Evolutionary conservation across 345 rosid genomes (phyloP).

Genomic region (Excoecaria agallocha): DNA sequence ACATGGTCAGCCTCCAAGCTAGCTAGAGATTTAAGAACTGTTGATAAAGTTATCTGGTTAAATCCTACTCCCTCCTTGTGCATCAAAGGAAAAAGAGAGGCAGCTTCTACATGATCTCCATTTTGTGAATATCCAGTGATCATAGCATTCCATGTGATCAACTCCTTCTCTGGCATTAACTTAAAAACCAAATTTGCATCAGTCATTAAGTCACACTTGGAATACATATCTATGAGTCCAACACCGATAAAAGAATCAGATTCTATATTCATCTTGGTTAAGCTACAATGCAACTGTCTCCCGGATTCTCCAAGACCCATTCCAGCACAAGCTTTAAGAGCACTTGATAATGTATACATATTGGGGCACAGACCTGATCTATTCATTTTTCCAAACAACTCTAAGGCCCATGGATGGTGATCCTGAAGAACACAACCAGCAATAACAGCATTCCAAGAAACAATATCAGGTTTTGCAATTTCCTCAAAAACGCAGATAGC

Average conservation of each 20-base stretch:
- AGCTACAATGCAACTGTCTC: constrained; percentile 46
- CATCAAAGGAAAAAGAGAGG: constrained; percentile 44
- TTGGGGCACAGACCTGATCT: constrained; percentile 43
- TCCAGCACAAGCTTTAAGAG: constrained; percentile 55
- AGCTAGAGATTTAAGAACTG: constrained; percentile 53
- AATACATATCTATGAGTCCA: constrained; percentile 61
- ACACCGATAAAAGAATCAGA: constrained; percentile 48
- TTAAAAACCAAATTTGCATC: constrained; percentile 43
- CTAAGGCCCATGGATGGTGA: constrained; percentile 35
- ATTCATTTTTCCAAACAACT: constrained; percentile 41
- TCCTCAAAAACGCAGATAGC: constrained; percentile 40
- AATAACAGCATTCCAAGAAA: constrained; percentile 66
- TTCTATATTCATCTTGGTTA: constrained; percentile 42
- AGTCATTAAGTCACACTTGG: constrained; percentile 38
- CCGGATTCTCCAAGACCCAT: constrained; percentile 38
- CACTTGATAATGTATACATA: constrained; percentile 53
- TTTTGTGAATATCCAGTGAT: constrained; percentile 54
- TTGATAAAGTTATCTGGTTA: constrained; percentile 55
- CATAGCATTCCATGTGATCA: constrained; percentile 57
- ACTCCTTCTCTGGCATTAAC: constrained; percentile 42
- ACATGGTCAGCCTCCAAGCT: constrained; percentile 31
- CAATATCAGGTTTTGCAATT: constrained; percentile 50
- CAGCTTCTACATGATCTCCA: constrained; percentile 45
- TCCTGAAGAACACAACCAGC: constrained; percentile 57
- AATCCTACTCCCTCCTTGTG: constrained; percentile 38